Base-by-base conservation (phyloP, 2,329 filamentous ascomycete genomes). In the Botrytis deweyae region DNA sequence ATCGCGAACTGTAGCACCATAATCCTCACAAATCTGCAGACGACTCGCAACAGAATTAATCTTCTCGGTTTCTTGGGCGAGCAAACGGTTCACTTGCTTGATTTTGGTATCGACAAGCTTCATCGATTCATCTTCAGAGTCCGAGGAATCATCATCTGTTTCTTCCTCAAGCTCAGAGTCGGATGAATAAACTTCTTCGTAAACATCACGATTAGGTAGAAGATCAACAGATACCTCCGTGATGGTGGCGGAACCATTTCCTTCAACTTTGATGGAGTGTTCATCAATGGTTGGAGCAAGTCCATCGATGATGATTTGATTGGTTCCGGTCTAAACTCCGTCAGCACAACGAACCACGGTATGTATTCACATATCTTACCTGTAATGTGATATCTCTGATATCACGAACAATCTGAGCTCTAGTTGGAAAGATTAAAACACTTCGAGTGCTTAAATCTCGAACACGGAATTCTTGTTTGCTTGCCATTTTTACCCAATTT, bases 181-280 rank as follows among this genome's bases (percentile, higher is more conserved):
- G 4, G 75, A 77, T 3, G 80, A 81, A 12, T 82, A 82, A 33
- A 83, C 81, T 55, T 81, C 81, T 61, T 80, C 81, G 20, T 87
- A 81, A 55, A 83, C 80, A 42, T 86, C 85, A 72, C 85, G 85
- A 66, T 86, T 86, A 8, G 84, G 85, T 16, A 90, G 82, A 10
- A 87, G 82, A 74, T 90, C 86, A 59, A 91, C 86, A 16, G 87
- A 85, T 75, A 92, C 90, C 78, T 92, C 89, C 18, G 86, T 88
- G 77, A 91, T 88, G 69, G 86, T 86, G 14, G 87, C 88, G 0
- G 85, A 80, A n/a, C 88, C 87, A 70, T 85, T 85, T 64, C 88
- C 88, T 77, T 90, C 88, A 49, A 91, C 85, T 76, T 88, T 88
- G 81, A 91, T 87, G 16, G 87, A 88, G 76, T 87, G 83, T 78